These are phyloP conservation scores for Collybia sordida DNA, from an alignment of 768 basidiomycete species.

Conservation along the genomic window DNA sequence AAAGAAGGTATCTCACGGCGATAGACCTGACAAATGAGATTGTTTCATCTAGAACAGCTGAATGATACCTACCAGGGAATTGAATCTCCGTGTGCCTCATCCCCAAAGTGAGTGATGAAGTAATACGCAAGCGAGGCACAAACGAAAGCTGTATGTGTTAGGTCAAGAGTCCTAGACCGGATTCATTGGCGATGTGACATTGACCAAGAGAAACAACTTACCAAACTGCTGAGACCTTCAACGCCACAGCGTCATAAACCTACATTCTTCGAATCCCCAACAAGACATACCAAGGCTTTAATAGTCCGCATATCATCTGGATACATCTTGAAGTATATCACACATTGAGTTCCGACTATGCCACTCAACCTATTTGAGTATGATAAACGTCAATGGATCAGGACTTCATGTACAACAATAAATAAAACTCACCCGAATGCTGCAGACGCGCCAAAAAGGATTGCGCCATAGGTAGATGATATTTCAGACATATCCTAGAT, in stretches of 20 bases:
- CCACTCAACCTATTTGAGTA: constrained; percentile 18
- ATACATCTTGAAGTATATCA: constrained; percentile 24
- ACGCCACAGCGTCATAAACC: not conserved
- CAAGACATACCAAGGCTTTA: constrained; percentile 18
- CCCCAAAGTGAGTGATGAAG: constrained; percentile 20
- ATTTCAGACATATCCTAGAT: constrained; percentile 5
- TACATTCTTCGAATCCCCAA: not conserved
- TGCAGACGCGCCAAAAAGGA: constrained; percentile 20
- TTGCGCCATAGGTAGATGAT: constrained; percentile 13
- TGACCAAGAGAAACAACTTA: not conserved
- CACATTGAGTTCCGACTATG: constrained; percentile 20
- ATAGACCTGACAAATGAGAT: constrained; percentile 12
- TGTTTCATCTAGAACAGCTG: not conserved
- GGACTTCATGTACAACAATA: not conserved
- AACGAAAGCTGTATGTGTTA: constrained; percentile 18
- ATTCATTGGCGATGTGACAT: no score
- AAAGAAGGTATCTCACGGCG: constrained; percentile 4
- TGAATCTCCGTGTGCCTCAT: not conserved
- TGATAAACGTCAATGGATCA: not conserved
- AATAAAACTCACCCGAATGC: constrained; percentile 18
- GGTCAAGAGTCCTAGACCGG: constrained; percentile 16
- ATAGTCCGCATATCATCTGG: constrained; percentile 14
- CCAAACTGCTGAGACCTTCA: constrained; percentile 13
- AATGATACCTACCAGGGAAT: constrained; percentile 20
- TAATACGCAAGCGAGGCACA: constrained; percentile 18